Base-by-base conservation (phyloP, 1,284 basidiomycete species). In the Trametes polyzona region DNA sequence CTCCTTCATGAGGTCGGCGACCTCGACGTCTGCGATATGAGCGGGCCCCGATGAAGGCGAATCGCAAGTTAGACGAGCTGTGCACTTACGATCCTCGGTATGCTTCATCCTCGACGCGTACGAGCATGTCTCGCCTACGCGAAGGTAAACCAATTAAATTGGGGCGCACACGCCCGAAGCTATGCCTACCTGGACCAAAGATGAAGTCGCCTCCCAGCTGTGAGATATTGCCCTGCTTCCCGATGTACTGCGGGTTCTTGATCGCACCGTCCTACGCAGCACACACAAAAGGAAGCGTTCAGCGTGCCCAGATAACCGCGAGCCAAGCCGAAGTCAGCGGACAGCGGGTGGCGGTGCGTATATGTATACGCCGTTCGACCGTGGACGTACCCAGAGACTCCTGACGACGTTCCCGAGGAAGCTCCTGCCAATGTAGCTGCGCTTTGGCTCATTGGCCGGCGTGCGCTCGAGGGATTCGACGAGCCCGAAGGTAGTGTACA, bases 161-260 rank as follows among this genome's bases (percentile, higher is more conserved):
- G 19, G 23, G 37, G n/a, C 17, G 32, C 24, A n/a, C 23, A n/a
- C n/a, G n/a, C n/a, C n/a, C n/a, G n/a, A n/a, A 43, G 5, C 1
- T 39, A 33, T n/a, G 51, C 67, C 12, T 61, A 81, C 82, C 82
- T 29, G 82, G 81, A 23, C 82, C 83, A 47, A 87, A 75, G 23
- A 87, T 69, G 58, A 87, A 87, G 35, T 87, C 86, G 2, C 84
- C 85, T 1, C 85, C 86, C 0, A 83, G 70, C 65, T 88, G 86
- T 0, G 79, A 76, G 16, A 82, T 67, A 42, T 83, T 81, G 0
- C 86, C 86, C 57, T 84, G 79, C 63, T 85, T 86, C 1, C 84
- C 84, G 12, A 85, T 71, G 23, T 79, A 69, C 3, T 64, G 63
- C 1, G 79, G 78, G 48, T 79, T 71, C 65, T 76, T 78, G n/a